Percentiles rank a stretch among this genome's conserved stretches.
Conservation (phyloP, 306 rosid species). For the Ziziphus jujuba region DNA sequence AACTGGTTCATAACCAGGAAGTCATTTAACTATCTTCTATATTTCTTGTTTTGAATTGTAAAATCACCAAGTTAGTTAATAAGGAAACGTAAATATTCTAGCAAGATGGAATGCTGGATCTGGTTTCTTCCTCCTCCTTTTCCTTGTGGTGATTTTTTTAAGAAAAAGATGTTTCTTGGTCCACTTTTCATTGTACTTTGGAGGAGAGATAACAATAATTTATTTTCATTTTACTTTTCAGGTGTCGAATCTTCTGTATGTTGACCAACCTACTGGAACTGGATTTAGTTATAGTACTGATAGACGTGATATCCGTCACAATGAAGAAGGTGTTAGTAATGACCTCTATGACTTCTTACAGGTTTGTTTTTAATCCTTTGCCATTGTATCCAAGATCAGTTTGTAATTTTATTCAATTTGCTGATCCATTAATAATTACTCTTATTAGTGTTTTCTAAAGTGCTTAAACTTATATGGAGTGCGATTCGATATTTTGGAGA, state of each 20-base stretch:
- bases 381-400: not conserved
- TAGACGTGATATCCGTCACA: conserved; percentile 74
- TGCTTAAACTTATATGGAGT: conserved; percentile 3
- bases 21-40: no score
- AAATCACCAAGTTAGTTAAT: no score
- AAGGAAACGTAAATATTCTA: no score
- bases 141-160: no score
- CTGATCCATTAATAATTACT: conserved; percentile 2
- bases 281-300: conserved; percentile 90
- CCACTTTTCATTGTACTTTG: conserved; percentile 1
- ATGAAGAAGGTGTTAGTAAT: conserved; percentile 83
- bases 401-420: conserved; percentile 14
- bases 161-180: not conserved
- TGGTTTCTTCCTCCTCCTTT: no score
- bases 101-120: no score
- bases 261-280: conserved; percentile 96
- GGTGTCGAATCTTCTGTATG: conserved; percentile 91
- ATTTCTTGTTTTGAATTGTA: no score
- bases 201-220: conserved; percentile 13
- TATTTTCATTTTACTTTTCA: conserved; percentile 39
- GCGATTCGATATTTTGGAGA: not conserved
- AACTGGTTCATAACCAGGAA: no score
- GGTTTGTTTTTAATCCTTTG: conserved; percentile 37
- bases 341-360: conserved; percentile 91
- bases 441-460: no score